Evolutionary conservation across 169 alveolate genomes (phyloP), one percentile per base, ranked within the genome.

Genomic region (Plasmodium fragile): DNA sequence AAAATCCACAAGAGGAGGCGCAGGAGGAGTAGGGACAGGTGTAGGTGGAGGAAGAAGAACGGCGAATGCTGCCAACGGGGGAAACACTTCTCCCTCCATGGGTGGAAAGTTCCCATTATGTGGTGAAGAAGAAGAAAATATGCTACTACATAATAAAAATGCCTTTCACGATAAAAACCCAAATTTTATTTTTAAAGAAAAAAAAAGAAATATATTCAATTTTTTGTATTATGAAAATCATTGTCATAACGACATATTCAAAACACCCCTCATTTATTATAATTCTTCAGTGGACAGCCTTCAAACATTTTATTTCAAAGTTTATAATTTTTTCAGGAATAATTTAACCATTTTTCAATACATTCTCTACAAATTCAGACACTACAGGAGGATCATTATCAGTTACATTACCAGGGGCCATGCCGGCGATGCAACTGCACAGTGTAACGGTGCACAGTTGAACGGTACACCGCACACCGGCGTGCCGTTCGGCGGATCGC

Each of bases 181-280:
- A 11, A 43, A 75, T 34, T 84, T 84, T 65, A 59, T 32, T 30
- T 72, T 84, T 34, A 84, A 84, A 75, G 92, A 84, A 45, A 84
- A 73, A 75, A 84, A 75, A 72, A 84, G 43, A 49, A 72, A 16
- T 49, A 65, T 73, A 13, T 84, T 84, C 79, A 84, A 84, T 65
- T 84, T 84, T 73, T 73, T 73, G 36, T 84, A 84, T 73, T 84
- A 84, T 65, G 93, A 84, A 84, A 84, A 84, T 32, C 93, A 84
- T 73, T 84, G 93, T 34, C 80, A 84, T 73, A 84, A 71, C 41
- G 93, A 84, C 69, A 84, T 49, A 30, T 73, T 84, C 79, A 84
- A 84, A 13, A 84, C 93, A 8, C 93, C 93, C 25, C 32, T 45
- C 32, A 72, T 84, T 65, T 84, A 84, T 84, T 84, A 84, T 71